A percentile compares a stretch with the other conserved stretches of the same genome.
phyloP scores from a whole-genome alignment of 495 filamentous ascomycete species.

The Baudoinia panamericana region DNA sequence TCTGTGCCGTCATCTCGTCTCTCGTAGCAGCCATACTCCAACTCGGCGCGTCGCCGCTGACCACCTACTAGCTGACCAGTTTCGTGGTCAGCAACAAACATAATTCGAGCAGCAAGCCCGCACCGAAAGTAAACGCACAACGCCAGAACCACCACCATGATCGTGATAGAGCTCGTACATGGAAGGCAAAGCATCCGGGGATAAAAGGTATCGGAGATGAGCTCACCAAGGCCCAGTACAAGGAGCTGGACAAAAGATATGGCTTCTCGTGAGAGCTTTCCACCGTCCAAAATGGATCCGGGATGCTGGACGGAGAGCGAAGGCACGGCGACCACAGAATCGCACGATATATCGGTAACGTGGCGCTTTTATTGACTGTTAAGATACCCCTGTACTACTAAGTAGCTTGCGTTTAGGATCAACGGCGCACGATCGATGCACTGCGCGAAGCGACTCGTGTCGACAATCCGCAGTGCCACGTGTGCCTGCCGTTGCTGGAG shows the following conservation, averaged over 20 bases:
- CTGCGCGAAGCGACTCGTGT: background rate
- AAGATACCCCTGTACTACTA: constrained; percentile 20
- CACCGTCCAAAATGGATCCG: background rate
- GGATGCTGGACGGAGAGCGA: background rate
- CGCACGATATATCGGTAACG: constrained; percentile 13
- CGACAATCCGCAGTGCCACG: background rate
- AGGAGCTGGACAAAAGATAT: background rate
- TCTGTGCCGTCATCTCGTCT: too few species aligned
- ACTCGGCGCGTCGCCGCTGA: too few species aligned
- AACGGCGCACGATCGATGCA: background rate
- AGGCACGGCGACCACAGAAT: too few species aligned
- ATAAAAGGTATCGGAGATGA: background rate
- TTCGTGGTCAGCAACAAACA: too few species aligned
- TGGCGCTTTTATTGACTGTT: background rate
- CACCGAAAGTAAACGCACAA: background rate
- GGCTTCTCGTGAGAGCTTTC: background rate
- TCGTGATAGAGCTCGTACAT: background rate
- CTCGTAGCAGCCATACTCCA: too few species aligned
- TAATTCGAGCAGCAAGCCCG: too few species aligned
- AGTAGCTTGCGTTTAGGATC: constrained; percentile 10
- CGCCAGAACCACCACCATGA: background rate
- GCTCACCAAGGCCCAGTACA: background rate
- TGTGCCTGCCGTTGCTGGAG: background rate
- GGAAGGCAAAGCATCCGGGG: background rate
- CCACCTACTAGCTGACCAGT: too few species aligned